A percentile compares a stretch with the other conserved stretches of the same genome.
Conservation (phyloP, 2,329 filamentous ascomycete genomes). For the Alternaria angustiovoidea region DNA sequence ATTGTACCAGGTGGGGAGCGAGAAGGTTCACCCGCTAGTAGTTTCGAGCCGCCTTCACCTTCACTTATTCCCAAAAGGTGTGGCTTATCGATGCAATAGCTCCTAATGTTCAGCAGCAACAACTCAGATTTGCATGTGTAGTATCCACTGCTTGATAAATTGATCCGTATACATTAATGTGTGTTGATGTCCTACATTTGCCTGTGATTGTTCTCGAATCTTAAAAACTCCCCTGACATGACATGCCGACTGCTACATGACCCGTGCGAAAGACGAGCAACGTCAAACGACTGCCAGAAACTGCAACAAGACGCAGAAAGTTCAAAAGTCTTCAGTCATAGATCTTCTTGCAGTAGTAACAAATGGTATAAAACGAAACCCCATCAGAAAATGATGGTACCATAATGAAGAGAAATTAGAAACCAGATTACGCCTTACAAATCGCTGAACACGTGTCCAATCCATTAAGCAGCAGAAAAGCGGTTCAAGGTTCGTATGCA, state of each 20-base stretch:
- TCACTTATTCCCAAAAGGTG: not conserved
- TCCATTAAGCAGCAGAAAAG: constrained; percentile 1
- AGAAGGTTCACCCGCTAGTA: not conserved
- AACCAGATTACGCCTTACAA: not conserved
- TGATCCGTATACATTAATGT: constrained; percentile 1
- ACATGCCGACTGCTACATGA: not conserved
- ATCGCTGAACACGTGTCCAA: constrained; percentile 1
- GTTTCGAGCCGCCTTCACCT: constrained; percentile 4
- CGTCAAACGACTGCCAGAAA: not conserved
- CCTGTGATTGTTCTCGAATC: not conserved
- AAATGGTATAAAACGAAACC: constrained; percentile 17
- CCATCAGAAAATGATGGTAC: constrained; percentile 9
- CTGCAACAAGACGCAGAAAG: not conserved
- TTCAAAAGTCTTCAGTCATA: not conserved
- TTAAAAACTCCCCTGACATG: not conserved
- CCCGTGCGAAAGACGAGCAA: not conserved
- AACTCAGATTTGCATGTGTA: not conserved
- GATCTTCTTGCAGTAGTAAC: not conserved
- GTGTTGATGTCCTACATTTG: not conserved
- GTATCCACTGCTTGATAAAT: not conserved
- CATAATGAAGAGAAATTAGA: constrained; percentile 5
- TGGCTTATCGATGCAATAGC: not conserved
- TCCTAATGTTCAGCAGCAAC: not conserved
- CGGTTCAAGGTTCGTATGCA: not conserved
- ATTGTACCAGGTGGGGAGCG: constrained; percentile 3